Evolutionary conservation across 2,329 filamentous ascomycete genomes (phyloP), one percentile per base, ranked within the genome.

Genomic region (Sodiomyces alkalinus): DNA sequence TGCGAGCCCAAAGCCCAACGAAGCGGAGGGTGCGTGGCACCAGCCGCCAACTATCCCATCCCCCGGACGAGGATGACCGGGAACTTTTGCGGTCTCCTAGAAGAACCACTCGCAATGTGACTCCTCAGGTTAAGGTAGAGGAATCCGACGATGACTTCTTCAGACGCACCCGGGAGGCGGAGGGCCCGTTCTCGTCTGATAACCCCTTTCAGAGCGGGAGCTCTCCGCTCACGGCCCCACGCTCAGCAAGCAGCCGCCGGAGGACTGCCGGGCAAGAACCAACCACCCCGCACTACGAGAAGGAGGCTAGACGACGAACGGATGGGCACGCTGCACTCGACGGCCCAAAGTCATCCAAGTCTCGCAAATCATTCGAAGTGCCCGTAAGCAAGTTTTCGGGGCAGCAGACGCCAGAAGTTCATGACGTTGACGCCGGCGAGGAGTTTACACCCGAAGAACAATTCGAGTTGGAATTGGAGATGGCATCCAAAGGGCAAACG

Each of bases 361-460:
- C 66, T 11, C 64, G 70, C 19, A 64, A 61, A 27, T 67, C 64
- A 0, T 72, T 78, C 34, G 68, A 74, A 32, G 57, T 72, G 18
- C 60, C 71, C 1, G 45, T 68, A 23, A 49, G 60, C 21, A 55
- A 58, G 27, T 26, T 52, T 11, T 27, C 41, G 5, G 48, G 49
- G 10, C 37, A 47, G 11, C 41, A 45, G 23, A 48, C 47, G 4
- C 51, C 54, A 0, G 53, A 55, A 16, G 41, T 47, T 5, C 35
- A 41, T n/a, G 34, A 34, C 18, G 48, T 81, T 5, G 76, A 85
- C 35, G 63, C 75, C 0, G 81, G 80, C 4, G 90, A 96, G 49
- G 90, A 98, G 45, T 98, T 96, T 40, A 93, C 86, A 1, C 81
- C 86, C 0, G 83, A 94, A 37, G 87, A 82, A 46, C 80, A 86